phyloP scores from a whole-genome alignment of 2,329 filamentous ascomycete genomes.

The Colletotrichum simmondsii region DNA sequence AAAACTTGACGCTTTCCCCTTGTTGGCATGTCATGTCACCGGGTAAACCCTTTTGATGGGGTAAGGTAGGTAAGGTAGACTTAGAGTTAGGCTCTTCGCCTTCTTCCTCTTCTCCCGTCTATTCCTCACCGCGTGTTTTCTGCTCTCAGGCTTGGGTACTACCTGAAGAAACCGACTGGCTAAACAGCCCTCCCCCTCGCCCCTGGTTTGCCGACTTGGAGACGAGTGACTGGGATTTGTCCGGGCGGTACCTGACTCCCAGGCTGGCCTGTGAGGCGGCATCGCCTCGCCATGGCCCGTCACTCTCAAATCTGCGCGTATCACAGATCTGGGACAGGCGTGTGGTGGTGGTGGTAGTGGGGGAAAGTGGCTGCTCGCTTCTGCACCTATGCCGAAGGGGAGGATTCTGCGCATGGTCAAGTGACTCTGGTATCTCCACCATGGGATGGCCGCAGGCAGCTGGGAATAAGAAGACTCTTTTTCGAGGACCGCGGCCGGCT shows the following conservation, averaged over 20 bases:
- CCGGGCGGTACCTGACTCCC: conserved; percentile 2
- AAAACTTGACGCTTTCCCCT: conserved; percentile 3
- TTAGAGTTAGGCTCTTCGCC: neutral
- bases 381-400: conserved; percentile 12
- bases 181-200: neutral
- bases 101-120: neutral
- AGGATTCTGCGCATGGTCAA: conserved; percentile 23
- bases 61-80: neutral
- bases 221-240: neutral
- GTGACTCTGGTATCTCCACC: conserved; percentile 17
- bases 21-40: conserved; percentile 17
- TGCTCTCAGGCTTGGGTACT: neutral
- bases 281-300: neutral
- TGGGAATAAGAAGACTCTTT: neutral
- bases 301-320: neutral
- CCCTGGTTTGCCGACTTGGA: neutral
- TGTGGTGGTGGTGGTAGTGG: neutral
- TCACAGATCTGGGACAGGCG: neutral
- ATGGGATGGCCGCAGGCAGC: neutral
- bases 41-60: conserved; percentile 1
- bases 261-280: neutral
- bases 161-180: neutral
- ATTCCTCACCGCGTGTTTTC: neutral
- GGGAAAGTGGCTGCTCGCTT: conserved; percentile 8
- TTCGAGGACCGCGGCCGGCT: neutral